Evolutionary conservation across 2,329 filamentous ascomycete genomes (phyloP), one percentile per base, ranked within the genome.

Genomic region (Lasiodiplodia sp.): DNA sequence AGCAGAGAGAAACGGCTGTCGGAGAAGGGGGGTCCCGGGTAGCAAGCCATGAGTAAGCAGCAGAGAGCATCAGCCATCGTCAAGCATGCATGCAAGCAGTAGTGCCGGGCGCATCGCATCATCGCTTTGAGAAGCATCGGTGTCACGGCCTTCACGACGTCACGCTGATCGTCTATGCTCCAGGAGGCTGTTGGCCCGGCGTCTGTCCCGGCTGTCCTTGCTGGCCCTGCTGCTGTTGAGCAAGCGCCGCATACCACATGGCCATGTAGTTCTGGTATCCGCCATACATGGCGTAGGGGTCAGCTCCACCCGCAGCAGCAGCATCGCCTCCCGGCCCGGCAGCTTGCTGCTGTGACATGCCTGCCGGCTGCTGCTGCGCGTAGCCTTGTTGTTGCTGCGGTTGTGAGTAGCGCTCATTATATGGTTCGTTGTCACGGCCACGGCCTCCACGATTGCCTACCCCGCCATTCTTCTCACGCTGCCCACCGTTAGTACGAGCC

Each of bases 241-340:
- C 85, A 76, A 87, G 78, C 58, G 91, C 91, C 76, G 92, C 89
- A 81, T 93, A 94, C 92, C 92, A 96, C 73, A 94, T 85, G 51
- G 91, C 88, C 69, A 93, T 81, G 77, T 95, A 96, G 73, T 91
- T 91, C 74, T 94, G 87, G 79, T 95, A 95, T 70, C 92, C 92
- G 72, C 92, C 92, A 80, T 94, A 96, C 68, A 89, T 86, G 68
- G 92, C 92, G 80, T 96, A 96, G 51, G 80, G 80, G 68, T 82
- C 80, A 74, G 75, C 76, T 69, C 77, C 74, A 57, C 74, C 74
- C 70, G 72, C 76, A 67, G 71, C 72, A 0, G 90, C 90, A 0
- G 90, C 90, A 75, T 92, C 91, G 68, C 84, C 83, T 37, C 83
- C 84, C 71, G 86, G 84, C 70, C 81, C 83, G 73, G 86, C 80